Base-by-base conservation (phyloP, 495 filamentous ascomycete genomes). In the Monascus purpureus region DNA sequence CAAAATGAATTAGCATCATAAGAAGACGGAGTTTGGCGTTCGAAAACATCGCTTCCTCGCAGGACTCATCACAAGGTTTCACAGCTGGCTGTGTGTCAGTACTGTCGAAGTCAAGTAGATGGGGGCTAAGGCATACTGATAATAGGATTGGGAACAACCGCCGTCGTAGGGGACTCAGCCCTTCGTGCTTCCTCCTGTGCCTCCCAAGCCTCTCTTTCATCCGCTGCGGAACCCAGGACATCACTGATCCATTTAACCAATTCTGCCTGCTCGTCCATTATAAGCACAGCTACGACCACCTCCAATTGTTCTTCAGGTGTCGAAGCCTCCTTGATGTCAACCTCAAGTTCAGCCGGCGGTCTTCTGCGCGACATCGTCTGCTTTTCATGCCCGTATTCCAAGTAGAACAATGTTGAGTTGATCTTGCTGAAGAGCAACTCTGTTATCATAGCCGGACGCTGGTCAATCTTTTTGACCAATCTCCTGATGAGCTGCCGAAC, bases 381-480 rank as follows among this genome's bases (percentile, higher is more conserved):
- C 44, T 78, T 81, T 45, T 94, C 84, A 42, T 84, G 78, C 4
- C 92, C 92, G 47, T 85, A 82, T 47, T 95, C 83, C 2, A 99
- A 67, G 47, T 82, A 96, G 51, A 77, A 80, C 1, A 77, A 68
- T 0, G 86, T 93, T 2, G 70, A 70, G 34, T 75, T 77, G 43
- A 85, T 83, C 55, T 99, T 99, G 50, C 80, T 87, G 51, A 99
- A 99, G 8, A 99, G 63, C 53, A 99, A 55, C 49, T 97, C 92
- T 4, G 86, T 77, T 31, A 83, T 68, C 33, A 95, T 52, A 30
- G 82, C 83, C 2, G 85, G 85, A 31, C 82, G 70, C 39, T 88
- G 74, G 30, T 90, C 68, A 6, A 96, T 63, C 52, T 86, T 93
- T 49, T 81, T 78, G 13, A 75, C 55, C 36, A 85, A 66, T 43